These are phyloP conservation scores for Colletotrichum kahawae DNA, from an alignment of 2,329 filamentous ascomycete genomes.

Conservation along the genomic window DNA sequence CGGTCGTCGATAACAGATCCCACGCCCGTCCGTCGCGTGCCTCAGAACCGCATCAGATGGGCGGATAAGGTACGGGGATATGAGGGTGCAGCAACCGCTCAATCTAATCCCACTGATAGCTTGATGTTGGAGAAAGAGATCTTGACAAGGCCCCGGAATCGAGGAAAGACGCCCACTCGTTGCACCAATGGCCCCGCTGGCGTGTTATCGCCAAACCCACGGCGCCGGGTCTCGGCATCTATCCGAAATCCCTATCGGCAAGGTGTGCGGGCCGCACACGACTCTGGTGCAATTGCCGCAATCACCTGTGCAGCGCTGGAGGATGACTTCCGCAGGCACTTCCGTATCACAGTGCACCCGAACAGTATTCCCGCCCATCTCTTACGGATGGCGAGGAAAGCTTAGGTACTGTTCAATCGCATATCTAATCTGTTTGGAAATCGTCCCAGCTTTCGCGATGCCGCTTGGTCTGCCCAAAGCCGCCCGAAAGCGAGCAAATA, in stretches of 20 bases:
- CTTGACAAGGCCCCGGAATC: background rate
- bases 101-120: background rate
- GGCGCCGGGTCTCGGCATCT: background rate
- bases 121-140: background rate
- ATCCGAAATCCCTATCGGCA: constrained; percentile 16
- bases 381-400: background rate
- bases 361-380: background rate
- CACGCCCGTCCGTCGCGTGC: background rate
- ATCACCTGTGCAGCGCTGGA: background rate
- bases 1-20: constrained; percentile 4
- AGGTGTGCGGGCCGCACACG: constrained; percentile 5
- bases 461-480: background rate
- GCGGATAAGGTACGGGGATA: background rate
- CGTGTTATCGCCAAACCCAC: background rate
- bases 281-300: background rate
- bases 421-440: background rate
- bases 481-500: constrained; percentile 1
- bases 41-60: background rate
- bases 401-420: background rate
- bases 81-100: background rate
- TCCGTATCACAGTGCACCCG: constrained; percentile 18
- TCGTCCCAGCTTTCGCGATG: background rate
- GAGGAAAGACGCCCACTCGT: background rate
- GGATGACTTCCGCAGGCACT: background rate
- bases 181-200: background rate